Evolutionary conservation across 2,329 filamentous ascomycete genomes (phyloP).

Genomic region (Penicillium olsonii): DNA sequence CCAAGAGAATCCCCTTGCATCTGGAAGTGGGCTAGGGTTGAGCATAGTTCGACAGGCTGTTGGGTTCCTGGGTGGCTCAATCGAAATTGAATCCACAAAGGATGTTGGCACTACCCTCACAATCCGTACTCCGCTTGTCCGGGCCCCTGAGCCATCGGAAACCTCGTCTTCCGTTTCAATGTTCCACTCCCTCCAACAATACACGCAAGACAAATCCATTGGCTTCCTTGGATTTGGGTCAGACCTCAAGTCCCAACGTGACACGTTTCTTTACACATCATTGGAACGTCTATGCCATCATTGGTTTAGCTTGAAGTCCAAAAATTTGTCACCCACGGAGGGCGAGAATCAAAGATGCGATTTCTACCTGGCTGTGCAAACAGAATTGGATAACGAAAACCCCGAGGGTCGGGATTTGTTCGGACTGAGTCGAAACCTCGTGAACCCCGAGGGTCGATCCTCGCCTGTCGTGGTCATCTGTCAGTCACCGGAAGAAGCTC

Average conservation of each 20-base stretch:
- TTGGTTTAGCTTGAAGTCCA: conserved; percentile 22
- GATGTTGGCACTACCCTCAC: conserved; percentile 26
- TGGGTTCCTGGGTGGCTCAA: conserved; percentile 25
- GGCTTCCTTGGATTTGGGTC: conserved; percentile 24
- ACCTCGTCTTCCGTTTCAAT: background rate
- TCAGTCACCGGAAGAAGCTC: conserved; percentile 23
- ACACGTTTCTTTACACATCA: conserved; percentile 18
- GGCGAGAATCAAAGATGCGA: conserved; percentile 11
- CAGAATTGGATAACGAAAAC: conserved; percentile 24
- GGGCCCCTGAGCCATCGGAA: background rate
- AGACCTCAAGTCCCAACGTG: conserved; percentile 11
- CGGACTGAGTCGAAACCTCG: background rate
- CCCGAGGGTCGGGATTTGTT: conserved; percentile 14
- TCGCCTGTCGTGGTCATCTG: conserved; percentile 35
- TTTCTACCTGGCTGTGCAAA: conserved; percentile 27
- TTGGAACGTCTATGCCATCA: conserved; percentile 23
- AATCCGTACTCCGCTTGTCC: conserved; percentile 8
- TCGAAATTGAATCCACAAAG: conserved; percentile 28
- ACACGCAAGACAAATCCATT: conserved; percentile 20
- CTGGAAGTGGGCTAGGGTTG: conserved; percentile 37
- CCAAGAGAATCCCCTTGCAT: conserved; percentile 21
- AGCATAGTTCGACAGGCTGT: conserved; percentile 55
- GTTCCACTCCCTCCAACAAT: conserved; percentile 2
- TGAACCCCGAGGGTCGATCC: background rate
- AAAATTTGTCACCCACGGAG: conserved; percentile 2